These are phyloP conservation scores for Adansonia rubrostipa DNA, from an alignment of 441 rosid genomes.

Conservation along the genomic window DNA sequence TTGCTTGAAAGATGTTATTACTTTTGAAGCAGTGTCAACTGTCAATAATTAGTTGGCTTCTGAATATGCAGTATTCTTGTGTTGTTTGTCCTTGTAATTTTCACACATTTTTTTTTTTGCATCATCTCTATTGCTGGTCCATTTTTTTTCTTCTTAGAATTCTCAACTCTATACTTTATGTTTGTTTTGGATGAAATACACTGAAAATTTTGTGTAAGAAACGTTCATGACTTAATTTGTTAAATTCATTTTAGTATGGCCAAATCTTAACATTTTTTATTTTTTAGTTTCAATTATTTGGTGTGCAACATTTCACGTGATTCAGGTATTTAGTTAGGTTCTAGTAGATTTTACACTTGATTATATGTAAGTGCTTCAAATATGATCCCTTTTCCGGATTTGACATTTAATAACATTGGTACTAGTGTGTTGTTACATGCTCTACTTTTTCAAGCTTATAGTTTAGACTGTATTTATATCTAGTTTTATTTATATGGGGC, in stretches of 20 bases:
- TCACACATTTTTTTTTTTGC: background rate
- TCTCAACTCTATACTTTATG: conserved; percentile 12
- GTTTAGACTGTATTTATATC: conserved; percentile 8
- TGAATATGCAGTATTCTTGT: background rate
- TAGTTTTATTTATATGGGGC: conserved; percentile 41
- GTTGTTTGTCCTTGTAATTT: conserved; percentile 16
- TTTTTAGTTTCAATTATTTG: conserved; percentile 8
- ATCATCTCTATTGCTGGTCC: background rate
- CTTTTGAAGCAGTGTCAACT: conserved; percentile 7
- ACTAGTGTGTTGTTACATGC: conserved; percentile 1
- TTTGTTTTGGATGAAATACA: conserved; percentile 5
- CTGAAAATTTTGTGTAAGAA: background rate
- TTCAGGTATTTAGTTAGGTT: conserved; percentile 4
- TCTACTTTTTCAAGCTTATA: background rate
- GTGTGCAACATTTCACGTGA: background rate
- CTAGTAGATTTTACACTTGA: background rate
- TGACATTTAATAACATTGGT: background rate
- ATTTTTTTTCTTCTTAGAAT: background rate
- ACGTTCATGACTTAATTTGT: background rate
- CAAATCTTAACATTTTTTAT: conserved; percentile 1
- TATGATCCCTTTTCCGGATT: background rate
- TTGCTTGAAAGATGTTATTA: conserved; percentile 13
- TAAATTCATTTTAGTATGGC: background rate
- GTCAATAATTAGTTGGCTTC: background rate
- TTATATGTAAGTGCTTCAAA: background rate